Evolutionary conservation across 108 stramenopile genomes (phyloP).

Genomic region (Tribonema minus): DNA sequence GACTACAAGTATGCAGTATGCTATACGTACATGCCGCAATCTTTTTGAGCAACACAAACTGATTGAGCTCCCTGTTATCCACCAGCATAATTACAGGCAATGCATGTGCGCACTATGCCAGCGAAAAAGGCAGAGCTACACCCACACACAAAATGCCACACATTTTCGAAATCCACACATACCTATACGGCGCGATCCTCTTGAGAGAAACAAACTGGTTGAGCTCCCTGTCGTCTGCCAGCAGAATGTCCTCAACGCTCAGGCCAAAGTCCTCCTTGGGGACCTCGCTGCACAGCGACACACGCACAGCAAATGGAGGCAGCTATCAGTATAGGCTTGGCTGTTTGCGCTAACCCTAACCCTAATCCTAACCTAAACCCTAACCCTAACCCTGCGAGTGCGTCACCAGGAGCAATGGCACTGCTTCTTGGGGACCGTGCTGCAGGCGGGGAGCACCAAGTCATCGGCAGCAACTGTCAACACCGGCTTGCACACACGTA

Average conservation of each 20-base stretch:
- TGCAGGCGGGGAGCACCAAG: not conserved
- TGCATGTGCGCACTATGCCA: no score
- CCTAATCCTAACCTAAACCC: no score
- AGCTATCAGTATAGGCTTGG: not conserved
- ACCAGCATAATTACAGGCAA: no score
- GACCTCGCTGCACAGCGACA: conserved; percentile 72
- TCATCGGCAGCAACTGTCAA: not conserved
- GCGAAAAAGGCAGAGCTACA: no score
- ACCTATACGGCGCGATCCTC: conserved; percentile 92
- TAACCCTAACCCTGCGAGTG: not conserved
- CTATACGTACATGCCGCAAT: conserved; percentile 94
- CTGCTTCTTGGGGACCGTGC: not conserved
- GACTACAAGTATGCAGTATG: no score
- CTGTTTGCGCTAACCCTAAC: not conserved
- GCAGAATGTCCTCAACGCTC: conserved; percentile 82
- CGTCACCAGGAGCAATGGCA: not conserved
- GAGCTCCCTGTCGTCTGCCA: conserved; percentile 78
- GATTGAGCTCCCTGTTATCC: no score
- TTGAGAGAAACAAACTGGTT: conserved; percentile 92
- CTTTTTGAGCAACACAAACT: conserved; percentile 92
- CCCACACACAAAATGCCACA: no score
- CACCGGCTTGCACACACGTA: no score
- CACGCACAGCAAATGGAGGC: not conserved
- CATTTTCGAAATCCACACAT: no score
- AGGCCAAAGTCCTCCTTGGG: conserved; percentile 83